Evolutionary conservation across 2,329 filamentous ascomycete species (phyloP).

Genomic region (Exophiala sp.): DNA sequence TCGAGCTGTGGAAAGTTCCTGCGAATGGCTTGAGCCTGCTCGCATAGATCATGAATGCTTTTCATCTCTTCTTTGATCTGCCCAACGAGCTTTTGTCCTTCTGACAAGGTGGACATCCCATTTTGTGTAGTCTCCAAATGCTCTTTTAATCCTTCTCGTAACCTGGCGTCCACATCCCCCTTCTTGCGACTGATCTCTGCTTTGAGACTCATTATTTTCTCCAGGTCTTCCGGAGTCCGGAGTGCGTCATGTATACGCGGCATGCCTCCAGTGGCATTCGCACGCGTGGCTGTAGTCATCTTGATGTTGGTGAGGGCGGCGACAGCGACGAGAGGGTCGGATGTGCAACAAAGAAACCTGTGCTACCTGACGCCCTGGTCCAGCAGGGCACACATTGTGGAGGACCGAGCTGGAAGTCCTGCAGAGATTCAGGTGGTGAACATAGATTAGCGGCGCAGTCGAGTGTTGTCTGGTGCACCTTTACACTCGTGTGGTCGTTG

Average conservation of each 20-base stretch:
- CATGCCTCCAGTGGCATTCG: conserved; percentile 59
- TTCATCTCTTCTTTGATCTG: conserved; percentile 97
- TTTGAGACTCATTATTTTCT: conserved; percentile 87
- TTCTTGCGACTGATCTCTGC: conserved; percentile 94
- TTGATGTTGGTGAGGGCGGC: conserved; percentile 1
- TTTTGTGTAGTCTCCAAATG: conserved; percentile 92
- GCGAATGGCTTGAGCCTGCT: conserved; percentile 96
- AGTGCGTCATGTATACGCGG: conserved; percentile 83
- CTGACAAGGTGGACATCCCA: conserved; percentile 80
- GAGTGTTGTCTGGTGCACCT: not conserved
- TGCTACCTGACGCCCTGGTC: not conserved
- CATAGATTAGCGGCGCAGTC: too few species aligned
- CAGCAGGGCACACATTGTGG: not conserved
- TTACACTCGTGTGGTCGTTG: not conserved
- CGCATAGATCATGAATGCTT: conserved; percentile 95
- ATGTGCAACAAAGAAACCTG: not conserved
- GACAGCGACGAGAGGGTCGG: not conserved
- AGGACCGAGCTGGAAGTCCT: not conserved
- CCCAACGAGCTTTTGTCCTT: conserved; percentile 86
- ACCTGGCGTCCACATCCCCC: conserved; percentile 78
- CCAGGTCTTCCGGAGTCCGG: conserved; percentile 90
- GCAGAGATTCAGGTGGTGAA: not conserved
- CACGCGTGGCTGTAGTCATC: conserved; percentile 36
- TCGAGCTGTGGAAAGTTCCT: conserved; percentile 89
- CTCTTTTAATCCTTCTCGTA: conserved; percentile 79